These are phyloP conservation scores for Auxenochlorella pyrenoidosa DNA, from an alignment of 139 green algal species.

Conservation along the genomic window DNA sequence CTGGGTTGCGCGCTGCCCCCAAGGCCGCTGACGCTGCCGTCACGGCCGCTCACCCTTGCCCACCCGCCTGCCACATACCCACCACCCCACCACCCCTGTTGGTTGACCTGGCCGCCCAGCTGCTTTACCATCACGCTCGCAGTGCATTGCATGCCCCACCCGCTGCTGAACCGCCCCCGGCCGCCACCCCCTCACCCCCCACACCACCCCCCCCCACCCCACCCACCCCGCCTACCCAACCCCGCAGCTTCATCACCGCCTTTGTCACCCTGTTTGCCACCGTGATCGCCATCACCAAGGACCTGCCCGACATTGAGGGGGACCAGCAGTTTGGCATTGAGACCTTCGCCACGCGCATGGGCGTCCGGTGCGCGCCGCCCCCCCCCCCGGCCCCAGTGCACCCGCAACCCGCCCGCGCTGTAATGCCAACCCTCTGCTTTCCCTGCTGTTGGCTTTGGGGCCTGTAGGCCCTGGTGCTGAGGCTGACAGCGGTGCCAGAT, in stretches of 20 bases:
- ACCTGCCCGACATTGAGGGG: constrained; percentile 96
- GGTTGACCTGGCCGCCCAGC: too few relatives aligned
- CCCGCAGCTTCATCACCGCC: constrained; percentile 92
- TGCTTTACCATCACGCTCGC: too few relatives aligned
- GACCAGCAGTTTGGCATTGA: constrained; percentile 91
- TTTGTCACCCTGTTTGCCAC: constrained; percentile 98
- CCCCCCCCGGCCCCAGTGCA: too few relatives aligned
- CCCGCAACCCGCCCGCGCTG: too few relatives aligned
- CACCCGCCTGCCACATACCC: too few relatives aligned
- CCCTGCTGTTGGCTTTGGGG: not conserved
- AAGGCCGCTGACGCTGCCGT: too few relatives aligned
- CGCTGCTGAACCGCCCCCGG: not conserved
- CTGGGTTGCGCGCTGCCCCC: too few relatives aligned
- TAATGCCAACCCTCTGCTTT: not conserved
- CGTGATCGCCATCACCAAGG: constrained; percentile 98
- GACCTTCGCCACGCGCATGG: constrained; percentile 94
- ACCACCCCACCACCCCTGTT: too few relatives aligned
- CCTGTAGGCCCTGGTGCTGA: too few relatives aligned
- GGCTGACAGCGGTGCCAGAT: too few relatives aligned
- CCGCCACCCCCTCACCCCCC: not conserved
- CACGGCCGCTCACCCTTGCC: too few relatives aligned
- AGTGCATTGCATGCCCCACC: too few relatives aligned
- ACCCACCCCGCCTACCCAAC: not conserved
- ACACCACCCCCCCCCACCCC: not conserved
- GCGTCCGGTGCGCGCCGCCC: constrained; percentile 51